Conservation (phyloP, 768 basidiomycete genomes). For the Russula earlei region DNA sequence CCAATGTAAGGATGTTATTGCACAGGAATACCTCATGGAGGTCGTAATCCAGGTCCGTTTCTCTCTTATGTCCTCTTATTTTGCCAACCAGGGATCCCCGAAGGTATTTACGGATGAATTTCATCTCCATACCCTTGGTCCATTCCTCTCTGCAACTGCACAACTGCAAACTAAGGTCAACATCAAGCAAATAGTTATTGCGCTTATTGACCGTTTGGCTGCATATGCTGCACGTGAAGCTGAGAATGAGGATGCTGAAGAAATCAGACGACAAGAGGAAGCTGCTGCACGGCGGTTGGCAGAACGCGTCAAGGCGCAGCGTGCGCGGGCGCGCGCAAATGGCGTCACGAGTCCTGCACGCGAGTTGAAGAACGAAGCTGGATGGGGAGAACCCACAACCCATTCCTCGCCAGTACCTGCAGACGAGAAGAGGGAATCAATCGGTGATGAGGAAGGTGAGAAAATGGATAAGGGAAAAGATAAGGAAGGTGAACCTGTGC, state of each 20-base stretch:
- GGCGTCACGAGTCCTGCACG: conserved; percentile 13
- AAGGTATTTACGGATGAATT: conserved; percentile 99
- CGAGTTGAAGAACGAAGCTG: conserved; percentile 17
- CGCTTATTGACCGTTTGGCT: conserved; percentile 91
- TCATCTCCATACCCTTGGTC: conserved; percentile 90
- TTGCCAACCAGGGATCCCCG: not conserved
- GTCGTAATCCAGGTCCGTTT: conserved; percentile 87
- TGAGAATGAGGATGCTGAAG: conserved; percentile 92
- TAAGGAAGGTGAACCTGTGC: conserved; percentile 40
- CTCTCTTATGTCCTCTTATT: not conserved
- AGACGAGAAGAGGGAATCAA: conserved; percentile 11
- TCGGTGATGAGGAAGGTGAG: conserved; percentile 22
- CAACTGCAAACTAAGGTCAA: conserved; percentile 97
- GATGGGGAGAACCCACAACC: conserved; percentile 25
- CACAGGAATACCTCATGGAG: conserved; percentile 99
- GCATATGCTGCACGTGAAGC: conserved; percentile 96
- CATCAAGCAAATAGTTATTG: conserved; percentile 97
- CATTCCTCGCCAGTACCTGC: conserved; percentile 16
- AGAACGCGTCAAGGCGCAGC: conserved; percentile 73
- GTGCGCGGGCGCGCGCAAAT: conserved; percentile 51
- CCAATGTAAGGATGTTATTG: conserved; percentile 96
- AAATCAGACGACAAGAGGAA: conserved; percentile 88
- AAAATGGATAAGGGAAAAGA: conserved; percentile 47
- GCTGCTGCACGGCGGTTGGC: conserved; percentile 83
- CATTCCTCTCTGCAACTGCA: conserved; percentile 92